These are phyloP conservation scores for carrot (Daucus carota) DNA, from an alignment of 129 eudicot genomes.

Conservation along the genomic window DNA sequence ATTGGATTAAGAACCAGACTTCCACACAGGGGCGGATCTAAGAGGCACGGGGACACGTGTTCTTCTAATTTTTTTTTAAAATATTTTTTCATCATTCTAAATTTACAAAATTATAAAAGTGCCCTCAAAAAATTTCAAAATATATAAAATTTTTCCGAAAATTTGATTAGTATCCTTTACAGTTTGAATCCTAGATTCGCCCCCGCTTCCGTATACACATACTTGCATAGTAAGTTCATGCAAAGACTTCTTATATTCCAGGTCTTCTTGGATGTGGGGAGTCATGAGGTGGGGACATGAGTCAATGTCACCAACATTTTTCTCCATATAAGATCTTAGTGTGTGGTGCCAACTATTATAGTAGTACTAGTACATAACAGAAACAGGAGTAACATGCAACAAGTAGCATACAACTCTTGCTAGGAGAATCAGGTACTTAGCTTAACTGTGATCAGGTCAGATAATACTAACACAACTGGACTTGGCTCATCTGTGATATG, in stretches of 20 bases:
- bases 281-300: background rate
- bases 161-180: too few relatives aligned
- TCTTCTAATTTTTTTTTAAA: too few relatives aligned
- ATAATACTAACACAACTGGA: background rate
- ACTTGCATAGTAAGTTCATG: background rate
- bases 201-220: background rate
- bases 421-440: background rate
- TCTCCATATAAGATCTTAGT: background rate
- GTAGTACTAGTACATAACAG: background rate
- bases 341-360: background rate
- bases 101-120: too few relatives aligned
- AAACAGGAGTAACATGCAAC: background rate
- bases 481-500: constrained; percentile 21
- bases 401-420: background rate
- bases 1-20: background rate
- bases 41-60: too few relatives aligned
- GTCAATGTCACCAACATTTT: constrained; percentile 1
- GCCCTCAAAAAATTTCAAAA: too few relatives aligned
- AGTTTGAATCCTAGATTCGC: too few relatives aligned
- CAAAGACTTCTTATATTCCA: constrained; percentile 1
- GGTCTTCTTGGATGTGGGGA: background rate
- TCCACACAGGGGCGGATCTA: too few relatives aligned
- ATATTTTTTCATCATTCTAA: too few relatives aligned
- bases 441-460: too few relatives aligned
- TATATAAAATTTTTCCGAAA: too few relatives aligned